Conservation (phyloP, 768 basidiomycete genomes). For the Xerocomus spinulosus region DNA sequence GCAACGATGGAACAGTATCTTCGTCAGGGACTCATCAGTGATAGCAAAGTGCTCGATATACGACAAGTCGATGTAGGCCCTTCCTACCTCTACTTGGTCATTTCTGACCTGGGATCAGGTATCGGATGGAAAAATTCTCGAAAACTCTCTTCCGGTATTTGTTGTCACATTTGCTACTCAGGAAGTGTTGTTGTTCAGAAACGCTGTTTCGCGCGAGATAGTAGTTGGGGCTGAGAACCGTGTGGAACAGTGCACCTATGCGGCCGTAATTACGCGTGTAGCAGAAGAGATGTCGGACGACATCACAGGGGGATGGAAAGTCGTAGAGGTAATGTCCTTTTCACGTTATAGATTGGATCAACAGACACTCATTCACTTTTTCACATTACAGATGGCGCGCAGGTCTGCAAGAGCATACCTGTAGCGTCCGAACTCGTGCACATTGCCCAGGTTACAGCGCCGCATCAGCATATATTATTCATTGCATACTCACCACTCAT, state of each 20-base stretch:
- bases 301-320: constrained; percentile 96
- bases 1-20: constrained; percentile 96
- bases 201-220: constrained; percentile 83
- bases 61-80: constrained; percentile 88
- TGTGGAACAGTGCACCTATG: constrained; percentile 92
- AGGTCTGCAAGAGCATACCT: constrained; percentile 49
- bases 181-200: constrained; percentile 88
- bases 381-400: constrained; percentile 43
- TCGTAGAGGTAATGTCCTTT: constrained; percentile 74
- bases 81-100: not conserved
- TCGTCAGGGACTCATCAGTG: constrained; percentile 83
- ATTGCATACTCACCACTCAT: constrained; percentile 28
- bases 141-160: constrained; percentile 86
- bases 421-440: too few relatives aligned
- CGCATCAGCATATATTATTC: constrained; percentile 13
- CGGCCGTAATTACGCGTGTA: constrained; percentile 83
- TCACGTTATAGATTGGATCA: not conserved
- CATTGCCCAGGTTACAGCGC: constrained; percentile 7
- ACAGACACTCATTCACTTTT: not conserved
- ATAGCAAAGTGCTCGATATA: constrained; percentile 94
- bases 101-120: constrained; percentile 38
- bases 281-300: constrained; percentile 88
- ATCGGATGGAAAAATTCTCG: constrained; percentile 82
- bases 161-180: constrained; percentile 91
- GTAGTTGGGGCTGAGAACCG: constrained; percentile 82